A percentile compares a stretch with the other conserved stretches of the same genome.
Conservation (phyloP, 768 basidiomycete genomes). For the Coprinellus aureogranulatus region DNA sequence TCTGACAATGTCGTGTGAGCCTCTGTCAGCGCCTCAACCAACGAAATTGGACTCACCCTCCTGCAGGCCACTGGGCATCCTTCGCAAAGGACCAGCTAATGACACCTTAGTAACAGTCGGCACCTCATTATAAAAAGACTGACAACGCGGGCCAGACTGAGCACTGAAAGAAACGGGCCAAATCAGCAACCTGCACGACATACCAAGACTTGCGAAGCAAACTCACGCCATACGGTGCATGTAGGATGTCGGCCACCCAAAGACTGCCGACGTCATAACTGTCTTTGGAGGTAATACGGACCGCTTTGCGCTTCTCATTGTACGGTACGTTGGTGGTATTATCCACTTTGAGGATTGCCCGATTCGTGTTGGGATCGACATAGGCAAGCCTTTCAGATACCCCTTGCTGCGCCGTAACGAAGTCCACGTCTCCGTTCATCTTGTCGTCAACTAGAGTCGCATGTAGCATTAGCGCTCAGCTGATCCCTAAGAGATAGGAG, state of each 20-base stretch:
- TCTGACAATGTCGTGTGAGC: constrained; percentile 16
- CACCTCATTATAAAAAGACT: neutral
- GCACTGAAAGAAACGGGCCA: constrained; percentile 38
- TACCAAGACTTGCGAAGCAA: neutral
- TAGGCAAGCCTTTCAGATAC: constrained; percentile 49
- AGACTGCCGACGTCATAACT: constrained; percentile 53
- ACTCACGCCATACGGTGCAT: constrained; percentile 59
- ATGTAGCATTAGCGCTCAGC: neutral
- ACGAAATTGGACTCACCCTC: constrained; percentile 39
- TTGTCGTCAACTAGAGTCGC: constrained; percentile 1
- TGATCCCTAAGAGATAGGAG: neutral
- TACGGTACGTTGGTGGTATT: constrained; percentile 54
- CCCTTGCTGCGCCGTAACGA: constrained; percentile 33
- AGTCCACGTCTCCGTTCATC: constrained; percentile 32
- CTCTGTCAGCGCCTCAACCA: neutral
- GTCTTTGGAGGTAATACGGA: constrained; percentile 57
- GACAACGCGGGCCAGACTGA: constrained; percentile 68
- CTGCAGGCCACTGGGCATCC: constrained; percentile 50
- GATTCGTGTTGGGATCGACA: constrained; percentile 56
- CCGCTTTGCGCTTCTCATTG: constrained; percentile 61
- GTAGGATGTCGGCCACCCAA: constrained; percentile 62
- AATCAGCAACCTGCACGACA: neutral
- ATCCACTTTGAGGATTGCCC: constrained; percentile 73
- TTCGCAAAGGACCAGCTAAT: constrained; percentile 48
- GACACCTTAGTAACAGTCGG: neutral